Conservation (phyloP, 2,329 filamentous ascomycete genomes). For the Aspergillus fructus region DNA sequence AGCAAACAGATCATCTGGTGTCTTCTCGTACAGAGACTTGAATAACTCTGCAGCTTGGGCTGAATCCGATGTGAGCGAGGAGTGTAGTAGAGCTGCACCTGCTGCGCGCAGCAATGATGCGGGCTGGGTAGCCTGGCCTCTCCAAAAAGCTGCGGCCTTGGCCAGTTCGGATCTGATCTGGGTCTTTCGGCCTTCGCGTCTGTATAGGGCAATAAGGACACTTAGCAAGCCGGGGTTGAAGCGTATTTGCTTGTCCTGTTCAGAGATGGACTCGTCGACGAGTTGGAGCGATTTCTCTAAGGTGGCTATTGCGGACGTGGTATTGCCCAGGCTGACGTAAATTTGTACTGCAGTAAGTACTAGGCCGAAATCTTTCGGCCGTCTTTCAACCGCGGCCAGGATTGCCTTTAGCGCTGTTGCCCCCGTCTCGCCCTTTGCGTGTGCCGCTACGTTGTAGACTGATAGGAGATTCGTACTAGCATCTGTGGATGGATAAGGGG, state of each 20-base stretch:
- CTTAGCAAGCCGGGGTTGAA: constrained; percentile 84
- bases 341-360: constrained; percentile 78
- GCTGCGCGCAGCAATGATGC: constrained; percentile 75
- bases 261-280: constrained; percentile 62
- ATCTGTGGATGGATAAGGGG: constrained; percentile 50
- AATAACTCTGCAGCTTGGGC: constrained; percentile 76
- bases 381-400: constrained; percentile 66
- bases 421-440: constrained; percentile 58
- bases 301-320: constrained; percentile 69
- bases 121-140: constrained; percentile 58
- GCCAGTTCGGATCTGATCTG: constrained; percentile 72
- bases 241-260: constrained; percentile 65
- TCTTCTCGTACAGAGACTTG: constrained; percentile 63
- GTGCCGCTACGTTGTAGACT: constrained; percentile 72
- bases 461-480: constrained; percentile 56
- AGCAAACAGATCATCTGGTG: constrained; percentile 66
- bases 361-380: constrained; percentile 78
- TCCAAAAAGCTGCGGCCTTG: constrained; percentile 81
- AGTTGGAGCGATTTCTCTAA: constrained; percentile 73
- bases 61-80: constrained; percentile 67
- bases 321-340: constrained; percentile 70
- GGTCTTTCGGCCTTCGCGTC: constrained; percentile 68
- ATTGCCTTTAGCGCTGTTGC: constrained; percentile 70
- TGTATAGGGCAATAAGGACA: constrained; percentile 75
- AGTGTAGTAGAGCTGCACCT: constrained; percentile 78